Conservation (phyloP, 257 asterid genomes). For the Solanum tarijense region DNA sequence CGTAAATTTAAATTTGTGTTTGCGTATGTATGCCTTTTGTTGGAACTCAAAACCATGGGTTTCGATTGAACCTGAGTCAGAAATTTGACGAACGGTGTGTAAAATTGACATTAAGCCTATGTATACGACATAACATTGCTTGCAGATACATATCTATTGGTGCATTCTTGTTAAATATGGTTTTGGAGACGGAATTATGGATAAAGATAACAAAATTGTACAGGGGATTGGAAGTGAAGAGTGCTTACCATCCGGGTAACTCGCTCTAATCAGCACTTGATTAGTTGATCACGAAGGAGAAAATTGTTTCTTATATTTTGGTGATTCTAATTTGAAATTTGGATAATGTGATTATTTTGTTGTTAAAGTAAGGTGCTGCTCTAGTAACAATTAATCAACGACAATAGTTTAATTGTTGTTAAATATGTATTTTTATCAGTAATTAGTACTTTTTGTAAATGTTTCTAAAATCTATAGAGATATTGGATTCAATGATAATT, state of each 20-base stretch:
- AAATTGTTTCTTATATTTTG: neutral
- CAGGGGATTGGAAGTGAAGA: neutral
- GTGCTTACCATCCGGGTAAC: neutral
- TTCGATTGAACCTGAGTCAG: neutral
- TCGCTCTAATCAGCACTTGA: neutral
- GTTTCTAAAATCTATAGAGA: rapidly evolving
- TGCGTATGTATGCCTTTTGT: neutral
- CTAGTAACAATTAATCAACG: neutral
- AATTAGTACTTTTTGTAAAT: no score
- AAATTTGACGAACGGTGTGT: neutral
- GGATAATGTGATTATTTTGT: neutral
- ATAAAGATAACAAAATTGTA: neutral
- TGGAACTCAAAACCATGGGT: neutral
- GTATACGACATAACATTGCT: neutral
- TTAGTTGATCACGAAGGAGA: neutral
- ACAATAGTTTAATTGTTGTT: neutral
- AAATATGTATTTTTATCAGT: no score
- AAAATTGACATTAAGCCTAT: neutral
- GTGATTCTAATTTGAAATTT: neutral
- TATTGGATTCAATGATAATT: no score
- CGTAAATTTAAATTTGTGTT: neutral
- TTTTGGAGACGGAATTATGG: neutral
- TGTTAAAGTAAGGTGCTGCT: neutral
- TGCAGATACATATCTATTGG: neutral
- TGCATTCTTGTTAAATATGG: neutral